Percentiles rank a stretch among this genome's conserved stretches.
phyloP scores from a whole-genome alignment of 2,329 filamentous ascomycete species.

The Alternaria tenuissima region DNA sequence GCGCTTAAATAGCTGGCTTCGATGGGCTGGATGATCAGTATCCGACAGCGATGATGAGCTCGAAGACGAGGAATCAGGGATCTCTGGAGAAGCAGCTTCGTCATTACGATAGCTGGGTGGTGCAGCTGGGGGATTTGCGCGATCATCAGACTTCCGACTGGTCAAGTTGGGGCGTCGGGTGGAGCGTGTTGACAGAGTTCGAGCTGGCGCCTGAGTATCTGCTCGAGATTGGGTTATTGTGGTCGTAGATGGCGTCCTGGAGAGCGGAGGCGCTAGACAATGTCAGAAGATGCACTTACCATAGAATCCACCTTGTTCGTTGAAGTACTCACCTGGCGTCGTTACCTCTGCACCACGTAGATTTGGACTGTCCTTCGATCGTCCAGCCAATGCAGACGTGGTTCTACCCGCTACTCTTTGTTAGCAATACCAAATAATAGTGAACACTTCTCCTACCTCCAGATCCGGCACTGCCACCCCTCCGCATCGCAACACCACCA shows the following conservation, averaged over 20 bases:
- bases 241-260: conserved; percentile 58
- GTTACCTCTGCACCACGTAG: conserved; percentile 59
- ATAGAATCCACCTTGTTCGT: not conserved
- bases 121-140: conserved; percentile 9
- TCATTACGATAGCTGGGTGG: conserved; percentile 19
- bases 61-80: conserved; percentile 38
- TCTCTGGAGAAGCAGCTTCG: conserved; percentile 30
- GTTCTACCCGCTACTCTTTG: conserved; percentile 49
- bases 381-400: conserved; percentile 65
- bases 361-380: conserved; percentile 64
- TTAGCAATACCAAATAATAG: conserved; percentile 4
- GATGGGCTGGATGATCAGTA: conserved; percentile 48
- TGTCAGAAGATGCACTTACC: conserved; percentile 3
- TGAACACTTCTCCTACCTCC: conserved; percentile 41
- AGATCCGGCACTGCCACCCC: conserved; percentile 58
- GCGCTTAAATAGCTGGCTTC: conserved; percentile 56
- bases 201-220: conserved; percentile 32
- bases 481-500: conserved; percentile 59
- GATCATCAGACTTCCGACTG: conserved; percentile 29
- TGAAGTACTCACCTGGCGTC: conserved; percentile 45
- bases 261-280: conserved; percentile 43
- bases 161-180: conserved; percentile 31
- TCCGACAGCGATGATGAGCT: conserved; percentile 48
- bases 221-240: conserved; percentile 56
- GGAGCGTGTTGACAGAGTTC: conserved; percentile 38